A percentile compares a stretch with the other conserved stretches of the same genome.
Conservation (phyloP, 208 protist genomes). For the Leishmania mexicana region DNA sequence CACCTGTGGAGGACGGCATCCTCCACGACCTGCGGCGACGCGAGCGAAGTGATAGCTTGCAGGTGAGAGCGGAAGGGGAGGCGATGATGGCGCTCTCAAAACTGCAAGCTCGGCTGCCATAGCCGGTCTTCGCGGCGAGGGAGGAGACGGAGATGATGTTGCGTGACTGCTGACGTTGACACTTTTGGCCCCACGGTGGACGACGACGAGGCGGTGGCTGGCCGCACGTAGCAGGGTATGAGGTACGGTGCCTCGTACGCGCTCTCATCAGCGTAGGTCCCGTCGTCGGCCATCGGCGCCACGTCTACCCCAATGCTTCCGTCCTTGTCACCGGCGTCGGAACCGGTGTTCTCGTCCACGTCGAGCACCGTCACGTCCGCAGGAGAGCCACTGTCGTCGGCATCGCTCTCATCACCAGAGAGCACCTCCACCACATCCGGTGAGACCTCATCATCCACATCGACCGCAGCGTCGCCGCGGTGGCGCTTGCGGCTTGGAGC, state of each 20-base stretch:
- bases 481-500: constrained; percentile 22
- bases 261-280: constrained; percentile 3
- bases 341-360: constrained; percentile 8
- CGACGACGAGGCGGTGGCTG: background rate
- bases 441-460: constrained; percentile 30
- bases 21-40: background rate
- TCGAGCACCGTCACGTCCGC: constrained; percentile 10
- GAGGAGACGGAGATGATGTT: constrained; percentile 54
- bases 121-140: constrained; percentile 74
- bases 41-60: background rate
- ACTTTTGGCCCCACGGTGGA: background rate
- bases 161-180: constrained; percentile 3
- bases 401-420: constrained; percentile 13
- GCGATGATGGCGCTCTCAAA: constrained; percentile 16
- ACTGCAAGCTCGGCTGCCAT: constrained; percentile 71
- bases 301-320: background rate
- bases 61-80: too few species aligned
- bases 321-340: background rate
- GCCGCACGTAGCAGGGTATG: constrained; percentile 26
- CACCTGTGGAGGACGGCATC: background rate
- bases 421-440: constrained; percentile 25
- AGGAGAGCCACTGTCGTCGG: background rate
- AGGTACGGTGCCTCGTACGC: constrained; percentile 26
- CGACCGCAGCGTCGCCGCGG: constrained; percentile 24
- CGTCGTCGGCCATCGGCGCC: constrained; percentile 4